Evolutionary conservation across 202 grass and related monocot species (phyloP).

Genomic region (Tripidium arundinaceum): DNA sequence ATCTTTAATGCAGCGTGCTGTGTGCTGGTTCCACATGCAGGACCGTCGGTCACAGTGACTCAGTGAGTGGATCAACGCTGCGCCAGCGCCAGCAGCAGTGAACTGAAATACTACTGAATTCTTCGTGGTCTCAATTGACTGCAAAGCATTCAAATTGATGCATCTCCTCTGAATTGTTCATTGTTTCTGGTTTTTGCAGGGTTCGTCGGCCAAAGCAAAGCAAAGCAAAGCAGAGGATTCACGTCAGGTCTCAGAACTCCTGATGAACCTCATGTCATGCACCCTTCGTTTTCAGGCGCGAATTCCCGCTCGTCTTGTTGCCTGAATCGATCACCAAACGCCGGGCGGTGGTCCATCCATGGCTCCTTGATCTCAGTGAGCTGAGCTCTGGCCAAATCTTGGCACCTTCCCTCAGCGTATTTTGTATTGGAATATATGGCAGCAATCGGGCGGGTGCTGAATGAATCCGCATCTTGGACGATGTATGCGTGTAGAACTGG

Average conservation of each 20-base stretch:
- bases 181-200: background rate
- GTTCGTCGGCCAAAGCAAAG: background rate
- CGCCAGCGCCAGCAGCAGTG: background rate
- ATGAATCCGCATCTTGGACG: no score
- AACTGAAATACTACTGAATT: background rate
- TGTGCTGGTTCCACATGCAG: conserved; percentile 17
- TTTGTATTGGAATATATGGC: no score
- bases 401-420: conserved; percentile 28
- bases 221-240: background rate
- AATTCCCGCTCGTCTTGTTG: conserved; percentile 23
- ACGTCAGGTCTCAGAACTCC: background rate
- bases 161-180: background rate
- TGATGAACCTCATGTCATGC: background rate
- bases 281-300: conserved; percentile 36
- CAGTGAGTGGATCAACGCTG: conserved; percentile 21
- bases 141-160: background rate
- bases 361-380: conserved; percentile 49
- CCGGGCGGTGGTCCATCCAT: conserved; percentile 34
- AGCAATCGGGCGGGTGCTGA: no score
- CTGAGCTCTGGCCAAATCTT: conserved; percentile 38
- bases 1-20: conserved; percentile 38
- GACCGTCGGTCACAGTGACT: conserved; percentile 58
- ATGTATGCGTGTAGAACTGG: conserved; percentile 35
- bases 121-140: background rate
- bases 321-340: conserved; percentile 21